Base-by-base conservation (phyloP, 2,329 filamentous ascomycete genomes). In the Colletotrichum somersetense region DNA sequence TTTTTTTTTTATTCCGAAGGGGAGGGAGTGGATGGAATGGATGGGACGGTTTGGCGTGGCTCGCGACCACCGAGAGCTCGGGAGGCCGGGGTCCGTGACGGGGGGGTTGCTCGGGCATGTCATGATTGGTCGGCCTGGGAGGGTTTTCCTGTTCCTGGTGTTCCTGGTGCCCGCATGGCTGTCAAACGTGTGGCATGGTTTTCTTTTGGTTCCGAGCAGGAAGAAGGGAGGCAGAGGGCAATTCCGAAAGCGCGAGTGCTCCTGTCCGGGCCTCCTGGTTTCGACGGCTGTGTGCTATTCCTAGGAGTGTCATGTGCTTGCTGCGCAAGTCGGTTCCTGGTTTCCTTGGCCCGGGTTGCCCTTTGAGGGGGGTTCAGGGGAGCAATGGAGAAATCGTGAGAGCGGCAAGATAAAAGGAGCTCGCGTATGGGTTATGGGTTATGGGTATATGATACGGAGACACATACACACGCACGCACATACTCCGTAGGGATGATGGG, bases 1-100 rank as follows among this genome's bases (percentile, higher is more conserved):
- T 30, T 30, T 30, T 30, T 30, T 30, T 46, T 20, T 16, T 30
- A 50, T 52, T 62, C 12, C 6, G 58, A 26, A 40, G 16, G 14
- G 30, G 20, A 4, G 8, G 30, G 20, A 11, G 42, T 6, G 42
- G 5, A 14, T 44, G 18, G 42, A 20, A 23, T 14, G 44, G 30
- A 38, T 56, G 53, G 53, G 53, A 38, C 33, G 53, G 53, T 38
- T 56, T 56, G 53, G 53, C 53, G 53, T n/a, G 33, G 59, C 23
- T 61, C 18, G 57, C 44, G 35, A 23, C 46, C 59, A 38, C 61
- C 61, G 61, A 62, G 33, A 11, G 44, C 61, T 52, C 44, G 61
- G 61, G 46, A 52, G 40, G 61, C 33, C 57, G n/a, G 57, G 57
- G 57, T 48, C 8, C 10, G 44, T 20, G 56, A 35, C 11, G 14